Base-by-base conservation (phyloP, 2,329 filamentous ascomycete species). In the Aspergillus sergii region DNA sequence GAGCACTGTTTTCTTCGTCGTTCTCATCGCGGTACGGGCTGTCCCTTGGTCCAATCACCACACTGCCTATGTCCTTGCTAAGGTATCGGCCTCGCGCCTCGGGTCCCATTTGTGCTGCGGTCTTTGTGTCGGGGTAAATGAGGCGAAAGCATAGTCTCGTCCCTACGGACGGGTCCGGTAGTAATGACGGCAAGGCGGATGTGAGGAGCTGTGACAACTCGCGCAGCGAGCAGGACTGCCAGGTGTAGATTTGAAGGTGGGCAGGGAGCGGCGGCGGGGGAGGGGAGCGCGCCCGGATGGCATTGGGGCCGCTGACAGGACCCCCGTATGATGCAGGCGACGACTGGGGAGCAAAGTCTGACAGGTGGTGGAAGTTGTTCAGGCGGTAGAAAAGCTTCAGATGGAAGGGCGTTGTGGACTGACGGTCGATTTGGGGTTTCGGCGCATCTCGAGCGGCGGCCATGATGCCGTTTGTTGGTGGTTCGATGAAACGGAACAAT, bases 91-190 rank as follows among this genome's bases (percentile, higher is more conserved):
- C 84, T 57, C 83, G 78, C 30, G 77, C 79, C 57, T 80, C 72
- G 21, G 69, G 68, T 23, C 76, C 78, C 59, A 74, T 77, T 67
- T 71, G 76, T 68, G 69, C 77, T 32, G 71, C 76, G 67, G 60
- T 79, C 72, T 63, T 82, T 28, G 91, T 87, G 77, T 97, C 93
- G 1, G 91, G 91, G 75, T 91, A 97, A 59, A 97, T 88, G 21
- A 97, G 86, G 55, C 94, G 90, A 80, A 95, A 98, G 64, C 88
- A 89, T n/a, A 97, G 84, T 59, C 94, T 88, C 10, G 93, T 94
- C 64, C 94, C 94, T 46, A 93, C 85, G 8, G 89, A 86, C 0
- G 91, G 91, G 43, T 85, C 82, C 0, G 93, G 92, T 3, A 97
- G 85, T 23, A 93, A 80, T 2, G 83, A 80, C 0, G 91, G 90